A percentile compares a stretch with the other conserved stretches of the same genome.
Evolutionary conservation across 164 flowering plant species (phyloP).

Genomic region (Platanus orientalis): DNA sequence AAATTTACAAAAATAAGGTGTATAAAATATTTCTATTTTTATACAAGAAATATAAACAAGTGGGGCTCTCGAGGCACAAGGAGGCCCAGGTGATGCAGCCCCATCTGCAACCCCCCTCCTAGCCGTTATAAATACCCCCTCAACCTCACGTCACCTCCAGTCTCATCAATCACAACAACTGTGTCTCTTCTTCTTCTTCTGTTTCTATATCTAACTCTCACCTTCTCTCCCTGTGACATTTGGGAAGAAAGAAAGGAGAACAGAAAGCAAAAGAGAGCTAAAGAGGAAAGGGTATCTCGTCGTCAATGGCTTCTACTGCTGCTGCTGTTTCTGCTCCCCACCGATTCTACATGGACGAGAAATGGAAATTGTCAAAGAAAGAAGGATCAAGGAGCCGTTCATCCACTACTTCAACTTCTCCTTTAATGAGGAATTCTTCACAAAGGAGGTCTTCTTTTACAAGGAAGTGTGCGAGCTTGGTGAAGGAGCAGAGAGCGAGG

Average conservation of each 20-base stretch:
- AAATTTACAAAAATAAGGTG: not conserved
- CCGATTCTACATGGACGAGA: slow-evolving; percentile 50
- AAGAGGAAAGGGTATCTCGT: no score
- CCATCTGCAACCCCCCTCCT: slow-evolving; percentile 15
- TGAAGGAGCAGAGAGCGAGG: slow-evolving; percentile 30
- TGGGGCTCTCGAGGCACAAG: slow-evolving; percentile 37
- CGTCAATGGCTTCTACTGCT: not conserved
- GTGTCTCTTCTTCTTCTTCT: no score
- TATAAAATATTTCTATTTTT: no score
- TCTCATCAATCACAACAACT: slow-evolving; percentile 6
- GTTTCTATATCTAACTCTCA: no score
- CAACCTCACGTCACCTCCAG: no score
- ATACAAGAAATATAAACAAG: not conserved
- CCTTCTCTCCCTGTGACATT: not conserved
- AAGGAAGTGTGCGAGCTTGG: slow-evolving; percentile 25
- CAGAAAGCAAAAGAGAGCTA: not conserved
- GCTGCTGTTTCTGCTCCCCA: slow-evolving; percentile 15
- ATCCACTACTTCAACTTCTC: slow-evolving; percentile 19
- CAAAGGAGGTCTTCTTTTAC: slow-evolving; percentile 19
- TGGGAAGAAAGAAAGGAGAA: not conserved
- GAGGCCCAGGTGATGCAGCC: slow-evolving; percentile 38
- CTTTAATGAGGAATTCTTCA: slow-evolving; percentile 28
- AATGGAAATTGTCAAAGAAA: slow-evolving; percentile 70
- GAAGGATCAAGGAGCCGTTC: slow-evolving; percentile 36
- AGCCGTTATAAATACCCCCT: not conserved